These are phyloP conservation scores for Tetrahymena malaccensis DNA, from an alignment of 73 alveolate genomes.

Conservation along the genomic window DNA sequence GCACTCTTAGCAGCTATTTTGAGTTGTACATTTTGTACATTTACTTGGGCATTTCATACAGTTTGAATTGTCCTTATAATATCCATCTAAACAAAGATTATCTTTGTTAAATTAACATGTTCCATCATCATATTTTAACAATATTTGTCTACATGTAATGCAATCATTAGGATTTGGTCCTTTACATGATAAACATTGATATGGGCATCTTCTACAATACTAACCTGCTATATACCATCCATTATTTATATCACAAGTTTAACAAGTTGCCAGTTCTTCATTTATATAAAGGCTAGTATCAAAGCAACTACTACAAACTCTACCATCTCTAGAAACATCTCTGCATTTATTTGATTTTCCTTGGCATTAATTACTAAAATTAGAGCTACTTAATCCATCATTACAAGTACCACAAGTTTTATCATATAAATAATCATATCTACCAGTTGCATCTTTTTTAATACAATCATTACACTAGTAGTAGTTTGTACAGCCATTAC, in stretches of 20 bases:
- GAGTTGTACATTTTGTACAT: too few species aligned
- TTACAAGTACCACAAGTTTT: background rate
- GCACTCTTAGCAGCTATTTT: too few species aligned
- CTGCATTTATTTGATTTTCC: background rate
- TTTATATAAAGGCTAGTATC: background rate
- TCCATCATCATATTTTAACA: background rate
- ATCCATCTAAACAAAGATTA: too few species aligned
- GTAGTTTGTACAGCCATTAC: background rate
- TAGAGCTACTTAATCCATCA: background rate
- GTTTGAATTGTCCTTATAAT: too few species aligned
- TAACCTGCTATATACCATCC: background rate
- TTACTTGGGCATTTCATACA: too few species aligned
- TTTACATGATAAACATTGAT: background rate
- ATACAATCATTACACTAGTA: background rate
- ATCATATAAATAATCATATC: background rate
- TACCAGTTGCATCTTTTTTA: background rate
- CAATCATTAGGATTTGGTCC: background rate
- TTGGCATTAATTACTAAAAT: background rate
- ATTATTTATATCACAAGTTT: background rate
- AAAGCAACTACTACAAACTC: background rate
- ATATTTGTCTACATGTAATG: background rate
- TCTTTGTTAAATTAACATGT: background rate
- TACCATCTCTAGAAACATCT: background rate
- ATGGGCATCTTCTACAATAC: background rate
- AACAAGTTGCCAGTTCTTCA: background rate